phyloP scores from a whole-genome alignment of 805 yeast species.

The Lipomyces starkeyi region DNA sequence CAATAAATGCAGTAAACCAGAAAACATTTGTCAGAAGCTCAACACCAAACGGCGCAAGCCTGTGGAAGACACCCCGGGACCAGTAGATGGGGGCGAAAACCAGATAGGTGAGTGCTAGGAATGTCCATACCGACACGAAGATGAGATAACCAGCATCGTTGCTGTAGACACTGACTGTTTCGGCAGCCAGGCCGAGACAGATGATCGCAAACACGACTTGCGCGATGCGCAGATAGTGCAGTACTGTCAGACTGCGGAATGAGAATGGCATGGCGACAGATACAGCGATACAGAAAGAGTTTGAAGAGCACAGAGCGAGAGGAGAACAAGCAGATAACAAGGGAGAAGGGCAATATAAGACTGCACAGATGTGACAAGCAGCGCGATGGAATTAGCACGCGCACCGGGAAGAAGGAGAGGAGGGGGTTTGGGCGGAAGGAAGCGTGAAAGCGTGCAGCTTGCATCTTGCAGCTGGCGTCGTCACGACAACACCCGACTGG shows the following conservation, averaged over 20 bases:
- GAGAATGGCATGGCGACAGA: not conserved
- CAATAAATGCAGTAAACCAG: conserved; percentile 28
- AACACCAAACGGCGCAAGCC: conserved; percentile 15
- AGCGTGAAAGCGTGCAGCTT: no score
- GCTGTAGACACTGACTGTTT: not conserved
- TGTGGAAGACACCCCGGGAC: not conserved
- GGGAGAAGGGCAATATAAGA: no score
- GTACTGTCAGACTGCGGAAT: not conserved
- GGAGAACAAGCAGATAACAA: no score
- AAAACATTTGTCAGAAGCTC: conserved; percentile 22
- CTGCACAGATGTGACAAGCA: no score
- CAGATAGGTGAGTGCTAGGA: conserved; percentile 12
- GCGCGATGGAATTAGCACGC: no score
- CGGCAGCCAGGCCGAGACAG: conserved; percentile 24
- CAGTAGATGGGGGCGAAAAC: conserved; percentile 5
- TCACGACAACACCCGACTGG: no score
- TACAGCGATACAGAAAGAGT: no score
- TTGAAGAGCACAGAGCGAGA: no score
- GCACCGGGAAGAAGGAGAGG: no score
- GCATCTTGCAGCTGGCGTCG: no score
- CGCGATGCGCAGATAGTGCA: conserved; percentile 8
- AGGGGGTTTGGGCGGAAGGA: no score
- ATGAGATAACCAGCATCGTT: conserved; percentile 15
- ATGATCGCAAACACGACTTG: conserved; percentile 17
- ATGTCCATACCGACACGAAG: conserved; percentile 19